Evolutionary conservation across 768 basidiomycete genomes (phyloP).

Genomic region (Thelephora ganbajun): DNA sequence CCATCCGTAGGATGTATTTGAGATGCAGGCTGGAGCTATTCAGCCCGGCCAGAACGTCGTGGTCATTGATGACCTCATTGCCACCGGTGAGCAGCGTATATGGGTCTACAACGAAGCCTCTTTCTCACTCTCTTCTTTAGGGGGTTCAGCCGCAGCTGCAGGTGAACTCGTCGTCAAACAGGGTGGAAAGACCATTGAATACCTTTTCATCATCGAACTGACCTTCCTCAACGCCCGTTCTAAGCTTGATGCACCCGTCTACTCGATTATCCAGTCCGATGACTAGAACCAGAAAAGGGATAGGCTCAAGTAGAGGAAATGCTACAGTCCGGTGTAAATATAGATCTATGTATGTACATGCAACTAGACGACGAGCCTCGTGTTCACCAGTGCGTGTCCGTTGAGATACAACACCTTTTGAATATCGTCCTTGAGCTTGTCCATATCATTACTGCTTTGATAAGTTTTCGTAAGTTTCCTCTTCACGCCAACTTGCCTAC

Average conservation of each 20-base stretch:
- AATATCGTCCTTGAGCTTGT: slow-evolving; percentile 19
- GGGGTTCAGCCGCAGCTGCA: slow-evolving; percentile 88
- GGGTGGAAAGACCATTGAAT: slow-evolving; percentile 80
- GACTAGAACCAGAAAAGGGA: not conserved
- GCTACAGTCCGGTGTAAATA: slow-evolving; percentile 4
- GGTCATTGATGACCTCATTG: slow-evolving; percentile 90
- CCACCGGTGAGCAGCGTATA: slow-evolving; percentile 56
- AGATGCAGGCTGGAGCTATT: slow-evolving; percentile 87
- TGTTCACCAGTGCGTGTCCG: slow-evolving; percentile 64
- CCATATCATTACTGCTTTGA: slow-evolving; percentile 2
- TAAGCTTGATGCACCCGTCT: slow-evolving; percentile 76
- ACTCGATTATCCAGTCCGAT: slow-evolving; percentile 56
- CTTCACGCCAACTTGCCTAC: slow-evolving; percentile 1
- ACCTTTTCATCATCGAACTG: slow-evolving; percentile 87
- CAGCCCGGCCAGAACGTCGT: slow-evolving; percentile 71
- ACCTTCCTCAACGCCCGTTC: slow-evolving; percentile 59
- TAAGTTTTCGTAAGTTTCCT: too few relatives aligned
- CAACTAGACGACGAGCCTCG: slow-evolving; percentile 29
- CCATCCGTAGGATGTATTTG: slow-evolving; percentile 69
- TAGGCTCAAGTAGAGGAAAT: not conserved
- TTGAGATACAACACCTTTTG: slow-evolving; percentile 57
- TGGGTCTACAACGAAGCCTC: not conserved
- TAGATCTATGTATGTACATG: slow-evolving; percentile 1
- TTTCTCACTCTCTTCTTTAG: slow-evolving; percentile 22
- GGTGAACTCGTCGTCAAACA: slow-evolving; percentile 75